Percentiles rank a stretch among this genome's conserved stretches.
Evolutionary conservation across 2,329 filamentous ascomycete species (phyloP).

Genomic region (Aspergillus sp.): DNA sequence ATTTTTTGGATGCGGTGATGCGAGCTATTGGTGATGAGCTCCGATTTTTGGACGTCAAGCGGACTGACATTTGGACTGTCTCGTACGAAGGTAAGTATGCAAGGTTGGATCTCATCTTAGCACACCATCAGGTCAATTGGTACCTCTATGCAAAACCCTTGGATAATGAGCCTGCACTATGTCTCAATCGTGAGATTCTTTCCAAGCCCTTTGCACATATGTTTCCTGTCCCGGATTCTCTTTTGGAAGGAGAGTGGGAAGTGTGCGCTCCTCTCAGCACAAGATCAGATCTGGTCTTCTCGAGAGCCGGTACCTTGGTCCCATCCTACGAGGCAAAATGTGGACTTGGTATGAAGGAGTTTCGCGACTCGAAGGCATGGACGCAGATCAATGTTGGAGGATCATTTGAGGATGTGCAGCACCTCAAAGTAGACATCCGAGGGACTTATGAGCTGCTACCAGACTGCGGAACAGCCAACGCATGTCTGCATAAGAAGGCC

Average conservation of each 20-base stretch:
- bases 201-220: slow-evolving; percentile 50
- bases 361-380: slow-evolving; percentile 45
- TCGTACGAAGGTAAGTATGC: slow-evolving; percentile 27
- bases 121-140: slow-evolving; percentile 41
- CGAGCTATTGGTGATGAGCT: slow-evolving; percentile 25
- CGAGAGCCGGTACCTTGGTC: slow-evolving; percentile 31
- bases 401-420: slow-evolving; percentile 23
- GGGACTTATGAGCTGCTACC: slow-evolving; percentile 54
- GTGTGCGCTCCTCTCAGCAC: slow-evolving; percentile 42
- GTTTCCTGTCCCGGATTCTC: slow-evolving; percentile 27
- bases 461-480: slow-evolving; percentile 58
- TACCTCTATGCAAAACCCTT: slow-evolving; percentile 48
- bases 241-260: slow-evolving; percentile 46
- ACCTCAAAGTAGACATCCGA: slow-evolving; percentile 39
- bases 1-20: slow-evolving; percentile 32
- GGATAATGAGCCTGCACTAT: slow-evolving; percentile 36
- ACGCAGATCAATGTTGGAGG: slow-evolving; percentile 41
- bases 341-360: slow-evolving; percentile 39
- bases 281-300: slow-evolving; percentile 34
- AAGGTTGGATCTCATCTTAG: slow-evolving; percentile 27
- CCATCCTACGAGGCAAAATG: slow-evolving; percentile 40
- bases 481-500: slow-evolving; percentile 53
- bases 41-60: slow-evolving; percentile 29
- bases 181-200: slow-evolving; percentile 43
- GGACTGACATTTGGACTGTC: slow-evolving; percentile 32